Conservation (phyloP, 495 filamentous ascomycete species). For the Penicillium robsamsonii region DNA sequence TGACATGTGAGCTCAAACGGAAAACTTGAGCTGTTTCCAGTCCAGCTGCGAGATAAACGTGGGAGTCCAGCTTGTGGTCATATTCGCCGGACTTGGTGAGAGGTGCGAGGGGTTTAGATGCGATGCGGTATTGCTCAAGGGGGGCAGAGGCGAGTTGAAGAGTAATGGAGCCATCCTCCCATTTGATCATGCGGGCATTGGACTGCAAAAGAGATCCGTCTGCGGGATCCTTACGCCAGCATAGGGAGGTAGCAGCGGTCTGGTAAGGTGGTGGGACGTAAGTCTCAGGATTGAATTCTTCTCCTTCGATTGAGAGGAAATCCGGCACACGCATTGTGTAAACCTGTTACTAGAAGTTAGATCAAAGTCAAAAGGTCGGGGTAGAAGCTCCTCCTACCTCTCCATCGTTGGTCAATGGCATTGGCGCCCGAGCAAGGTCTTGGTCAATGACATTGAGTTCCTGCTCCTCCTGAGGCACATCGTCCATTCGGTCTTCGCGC, state of each 20-base stretch:
- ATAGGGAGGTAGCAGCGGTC: slow-evolving; percentile 64
- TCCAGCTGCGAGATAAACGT: slow-evolving; percentile 78
- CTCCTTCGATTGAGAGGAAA: slow-evolving; percentile 74
- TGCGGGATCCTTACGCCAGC: slow-evolving; percentile 67
- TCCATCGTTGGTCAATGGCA: slow-evolving; percentile 70
- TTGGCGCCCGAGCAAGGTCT: slow-evolving; percentile 61
- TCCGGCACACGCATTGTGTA: slow-evolving; percentile 76
- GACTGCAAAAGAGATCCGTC: slow-evolving; percentile 61
- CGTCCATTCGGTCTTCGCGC: slow-evolving; percentile 45
- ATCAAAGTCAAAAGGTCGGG: background rate
- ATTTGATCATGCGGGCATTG: slow-evolving; percentile 73
- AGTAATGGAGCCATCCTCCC: slow-evolving; percentile 84
- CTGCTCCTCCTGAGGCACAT: slow-evolving; percentile 43
- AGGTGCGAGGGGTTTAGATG: slow-evolving; percentile 72
- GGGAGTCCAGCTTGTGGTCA: slow-evolving; percentile 67
- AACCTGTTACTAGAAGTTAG: slow-evolving; percentile 48
- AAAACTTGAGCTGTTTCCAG: slow-evolving; percentile 67
- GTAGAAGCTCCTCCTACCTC: slow-evolving; percentile 38
- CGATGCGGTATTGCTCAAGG: slow-evolving; percentile 74
- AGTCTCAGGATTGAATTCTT: slow-evolving; percentile 67
- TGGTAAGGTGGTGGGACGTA: slow-evolving; percentile 68
- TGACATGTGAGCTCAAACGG: slow-evolving; percentile 75
- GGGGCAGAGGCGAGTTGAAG: slow-evolving; percentile 71
- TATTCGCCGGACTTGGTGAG: slow-evolving; percentile 59
- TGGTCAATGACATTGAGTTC: slow-evolving; percentile 56